A percentile compares a stretch with the other conserved stretches of the same genome.
Evolutionary conservation across 371 early-diverging fungal species (phyloP).

Genomic region (Mucor plumbeus): DNA sequence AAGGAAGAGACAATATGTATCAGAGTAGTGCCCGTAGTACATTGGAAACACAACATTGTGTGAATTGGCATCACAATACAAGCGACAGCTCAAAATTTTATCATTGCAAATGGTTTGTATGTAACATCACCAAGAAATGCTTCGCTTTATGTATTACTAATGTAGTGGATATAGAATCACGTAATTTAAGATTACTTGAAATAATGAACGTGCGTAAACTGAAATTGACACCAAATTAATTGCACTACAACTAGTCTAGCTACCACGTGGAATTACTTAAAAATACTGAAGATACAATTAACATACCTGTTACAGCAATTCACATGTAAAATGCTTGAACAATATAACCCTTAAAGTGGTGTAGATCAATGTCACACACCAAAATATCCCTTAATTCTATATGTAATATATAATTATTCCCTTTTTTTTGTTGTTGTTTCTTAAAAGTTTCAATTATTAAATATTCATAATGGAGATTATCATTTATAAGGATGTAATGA

Average conservation of each 20-base stretch:
- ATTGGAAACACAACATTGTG: too few species aligned
- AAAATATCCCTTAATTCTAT: neutral
- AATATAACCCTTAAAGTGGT: neutral
- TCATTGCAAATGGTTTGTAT: neutral
- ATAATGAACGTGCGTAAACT: neutral
- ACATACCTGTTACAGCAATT: neutral
- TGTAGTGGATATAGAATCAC: constrained; percentile 1
- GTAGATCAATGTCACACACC: constrained; percentile 4
- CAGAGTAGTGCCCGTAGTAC: too few species aligned
- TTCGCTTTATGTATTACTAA: neutral
- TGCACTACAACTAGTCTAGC: neutral
- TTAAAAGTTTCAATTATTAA: neutral
- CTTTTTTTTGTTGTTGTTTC: neutral
- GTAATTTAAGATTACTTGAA: neutral
- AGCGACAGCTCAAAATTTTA: too few species aligned
- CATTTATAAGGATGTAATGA: neutral
- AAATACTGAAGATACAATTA: neutral
- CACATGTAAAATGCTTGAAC: constrained; percentile 1
- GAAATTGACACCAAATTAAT: neutral
- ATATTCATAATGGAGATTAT: neutral
- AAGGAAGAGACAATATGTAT: too few species aligned
- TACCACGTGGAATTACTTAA: neutral
- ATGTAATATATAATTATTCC: neutral
- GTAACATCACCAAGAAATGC: neutral
- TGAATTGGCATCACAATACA: too few species aligned